Base-by-base conservation (phyloP, 2,329 filamentous ascomycete genomes). In the Colletotrichum sp. region DNA sequence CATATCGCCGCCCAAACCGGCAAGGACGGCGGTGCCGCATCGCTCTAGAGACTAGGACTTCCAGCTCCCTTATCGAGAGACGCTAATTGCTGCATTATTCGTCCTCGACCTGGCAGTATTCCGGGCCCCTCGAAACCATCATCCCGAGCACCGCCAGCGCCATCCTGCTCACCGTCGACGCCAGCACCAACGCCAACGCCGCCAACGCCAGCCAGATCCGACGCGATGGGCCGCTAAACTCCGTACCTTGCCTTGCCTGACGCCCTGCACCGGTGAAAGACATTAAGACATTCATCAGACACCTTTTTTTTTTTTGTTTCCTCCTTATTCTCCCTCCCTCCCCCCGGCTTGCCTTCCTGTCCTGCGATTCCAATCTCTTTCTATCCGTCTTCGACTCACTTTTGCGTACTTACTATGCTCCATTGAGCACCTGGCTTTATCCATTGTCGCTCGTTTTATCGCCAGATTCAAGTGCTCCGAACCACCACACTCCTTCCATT, bases 281-380 rank as follows among this genome's bases (percentile, higher is more conserved):
- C 39, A 24, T 28, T 69, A 21, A 59, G 21, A 57, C 39, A 63
- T 39, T 70, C 28, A 68, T 36, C 39, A 68, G 24, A 21, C 15
- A 57, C 39, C 21, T 34, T 34, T 59, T 73, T 34, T 34, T 59
- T 73, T 73, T 70, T 70, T 52, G 60, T 74, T 63, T 71, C 60
- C 71, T 60, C 16, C 28, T 49, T 49, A 30, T 64, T 24, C 52
- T 39, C 64, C 49, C 49, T 39, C 15, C 34, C 52, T 36, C 57
- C 16, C 30, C n/a, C n/a, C 24, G 24, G 6, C 12, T 36, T 21
- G 30, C n/a, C 6, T 24, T 34, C 4, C 30, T 21, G 44, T 10
- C 59, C 30, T 18, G 55, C 21, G 13, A 32, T 63, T 15, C 28
- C 28, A 21, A 30, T 21, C 30, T 63, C 34, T 32, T 15, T 34